Evolutionary conservation across 1,284 basidiomycete genomes (phyloP), one percentile per base, ranked within the genome.

Genomic region (Albatrellus sp.): DNA sequence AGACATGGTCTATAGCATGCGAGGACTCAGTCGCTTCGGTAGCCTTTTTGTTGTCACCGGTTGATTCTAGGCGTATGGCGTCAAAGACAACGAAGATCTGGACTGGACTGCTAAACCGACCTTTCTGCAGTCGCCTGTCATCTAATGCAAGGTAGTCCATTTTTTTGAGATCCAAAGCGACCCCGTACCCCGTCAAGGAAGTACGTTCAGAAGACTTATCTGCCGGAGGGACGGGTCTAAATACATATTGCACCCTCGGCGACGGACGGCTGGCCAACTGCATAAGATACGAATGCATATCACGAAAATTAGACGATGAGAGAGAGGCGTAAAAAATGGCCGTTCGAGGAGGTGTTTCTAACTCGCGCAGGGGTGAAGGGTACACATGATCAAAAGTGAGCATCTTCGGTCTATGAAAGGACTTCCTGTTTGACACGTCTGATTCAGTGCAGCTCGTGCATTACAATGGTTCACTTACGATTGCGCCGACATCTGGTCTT

Each of bases 141-240:
- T 97, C 92, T 2, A 98, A 69, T 2, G 88, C 91, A 12, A 98
- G 75, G 58, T 98, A 98, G 59, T 98, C 94, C 67, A 81, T 97
- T 65, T 94, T 97, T 69, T 98, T 98, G 54, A 98, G 65, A 54
- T 96, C 90, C 45, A 98, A 70, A 24, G 86, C 73, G 6, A 93
- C 91, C 3, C 93, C 93, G 55, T 90, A 98, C 5, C 94, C 93
- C 6, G 85, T 78, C 4, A 98, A 65, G 49, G 75, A 73, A 46
- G 61, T 72, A 11, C 62, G 59, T 7, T 54, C 47, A 0, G 47
- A 50, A 0, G 46, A 8, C 7, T 52, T 38, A 32, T 3, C 49
- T 50, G 4, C 41, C 31, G 72, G 68, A 2, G 80, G 75, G 11
- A 76, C 66, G 49, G 81, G 80, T 11, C 90, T 75, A 44, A 91